Evolutionary conservation across 345 rosid species (phyloP), one percentile per base, ranked within the genome.

Genomic region (Rhodomyrtus tomentosa): DNA sequence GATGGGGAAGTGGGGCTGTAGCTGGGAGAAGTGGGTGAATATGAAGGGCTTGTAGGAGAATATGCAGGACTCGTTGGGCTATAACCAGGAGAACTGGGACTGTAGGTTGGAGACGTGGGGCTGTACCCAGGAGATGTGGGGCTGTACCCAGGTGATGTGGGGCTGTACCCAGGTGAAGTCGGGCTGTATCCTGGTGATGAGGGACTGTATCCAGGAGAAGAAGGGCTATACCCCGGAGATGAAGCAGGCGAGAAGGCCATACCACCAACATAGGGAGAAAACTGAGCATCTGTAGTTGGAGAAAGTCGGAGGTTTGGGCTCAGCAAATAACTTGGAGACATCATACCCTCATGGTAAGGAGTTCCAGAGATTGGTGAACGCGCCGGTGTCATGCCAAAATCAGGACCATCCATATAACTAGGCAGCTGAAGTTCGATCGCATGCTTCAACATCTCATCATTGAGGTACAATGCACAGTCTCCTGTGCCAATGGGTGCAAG

Each of bases 381-480:
- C 27, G 87, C 98, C 86, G 98, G 99, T 27, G 98, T 95, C 97
- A 92, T 94, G 84, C 98, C 98, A 85, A 90, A 95, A 20, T 95
- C 98, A 79, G 94, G 87, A 82, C 96, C 95, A 74, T 94, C 98
- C 97, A 96, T 92, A 79, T 93, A 96, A 91, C 99, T 96, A 53
- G 99, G 99, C 55, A 96, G 96, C 92, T 95, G 98, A 52, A 96
- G 98, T 83, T 96, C 99, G 42, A 96, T 96, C 20, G 99, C 98
- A 87, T 93, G 96, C 93, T 96, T 96, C 92, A 96, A 86, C 99
- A 96, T 96, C 88, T 95, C 98, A 86, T 93, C 98, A 82, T 96
- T 95, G 89, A 96, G 94, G 89, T 95, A 96, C 88, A 96, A 86
- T 32, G 92, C 88, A 87, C 99, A 96, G 85, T 90, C 95, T 82